phyloP scores from a whole-genome alignment of 148 eudicot genomes.

The Nepenthes mirabilis region DNA sequence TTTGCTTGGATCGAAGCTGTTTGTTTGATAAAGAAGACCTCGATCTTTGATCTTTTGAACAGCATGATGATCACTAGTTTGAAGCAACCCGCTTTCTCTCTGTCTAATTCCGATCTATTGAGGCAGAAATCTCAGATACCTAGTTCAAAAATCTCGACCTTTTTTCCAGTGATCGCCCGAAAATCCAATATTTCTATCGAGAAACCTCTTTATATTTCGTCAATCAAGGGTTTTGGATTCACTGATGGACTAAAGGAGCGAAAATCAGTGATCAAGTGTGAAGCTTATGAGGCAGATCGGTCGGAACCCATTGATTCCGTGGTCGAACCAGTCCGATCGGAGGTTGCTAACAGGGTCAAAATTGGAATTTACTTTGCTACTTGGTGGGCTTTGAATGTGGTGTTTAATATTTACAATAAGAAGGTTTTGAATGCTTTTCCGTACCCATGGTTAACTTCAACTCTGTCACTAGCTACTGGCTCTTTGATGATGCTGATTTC shows the following conservation, averaged over 20 bases:
- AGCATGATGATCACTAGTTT: constrained; percentile 47
- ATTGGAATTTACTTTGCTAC: constrained; percentile 82
- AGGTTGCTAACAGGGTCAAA: constrained; percentile 62
- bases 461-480: constrained; percentile 79
- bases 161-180: constrained; percentile 18
- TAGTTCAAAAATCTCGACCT: constrained; percentile 16
- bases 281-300: constrained; percentile 73
- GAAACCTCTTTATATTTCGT: constrained; percentile 39
- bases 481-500: constrained; percentile 86
- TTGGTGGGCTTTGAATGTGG: constrained; percentile 93
- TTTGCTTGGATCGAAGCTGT: constrained; percentile 4
- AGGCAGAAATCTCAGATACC: constrained; percentile 25
- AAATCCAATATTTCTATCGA: constrained; percentile 22
- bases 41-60: constrained; percentile 9
- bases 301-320: constrained; percentile 28
- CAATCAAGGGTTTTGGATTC: constrained; percentile 21
- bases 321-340: constrained; percentile 12
- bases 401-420: constrained; percentile 86
- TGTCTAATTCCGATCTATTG: constrained; percentile 28
- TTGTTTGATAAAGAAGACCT: constrained; percentile 12
- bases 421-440: constrained; percentile 92
- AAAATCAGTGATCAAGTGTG: constrained; percentile 30
- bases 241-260: constrained; percentile 11
- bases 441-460: constrained; percentile 88
- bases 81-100: constrained; percentile 38